These are phyloP conservation scores for Diplodia sapinea DNA, from an alignment of 2,329 filamentous ascomycete species.

Conservation along the genomic window DNA sequence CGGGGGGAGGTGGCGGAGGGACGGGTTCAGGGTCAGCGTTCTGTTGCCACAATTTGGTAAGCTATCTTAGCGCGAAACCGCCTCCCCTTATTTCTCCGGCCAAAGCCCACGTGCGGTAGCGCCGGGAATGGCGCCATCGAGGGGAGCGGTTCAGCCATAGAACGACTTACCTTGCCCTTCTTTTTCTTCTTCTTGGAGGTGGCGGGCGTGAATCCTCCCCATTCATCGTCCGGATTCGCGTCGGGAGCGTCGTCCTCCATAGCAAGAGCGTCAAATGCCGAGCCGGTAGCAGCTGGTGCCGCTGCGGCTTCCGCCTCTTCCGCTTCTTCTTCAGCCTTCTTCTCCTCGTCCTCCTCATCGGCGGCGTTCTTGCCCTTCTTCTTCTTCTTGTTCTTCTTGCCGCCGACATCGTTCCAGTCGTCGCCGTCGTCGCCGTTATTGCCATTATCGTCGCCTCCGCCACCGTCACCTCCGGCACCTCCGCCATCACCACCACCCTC, in stretches of 20 bases:
- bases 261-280: constrained; percentile 33
- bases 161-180: constrained; percentile 57
- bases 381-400: constrained; percentile 51
- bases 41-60: constrained; percentile 24
- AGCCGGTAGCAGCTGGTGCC: constrained; percentile 39
- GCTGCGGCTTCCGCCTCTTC: constrained; percentile 35
- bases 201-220: constrained; percentile 55
- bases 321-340: constrained; percentile 46
- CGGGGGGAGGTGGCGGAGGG: constrained; percentile 37
- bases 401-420: constrained; percentile 42
- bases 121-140: constrained; percentile 6
- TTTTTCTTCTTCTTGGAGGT: constrained; percentile 57
- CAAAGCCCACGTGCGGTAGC: constrained; percentile 5
- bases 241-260: constrained; percentile 35
- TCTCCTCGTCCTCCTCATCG: constrained; percentile 43
- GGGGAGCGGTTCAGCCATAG: not conserved
- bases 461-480: constrained; percentile 45
- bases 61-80: constrained; percentile 23
- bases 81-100: constrained; percentile 13
- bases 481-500: constrained; percentile 40
- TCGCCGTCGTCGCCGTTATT: constrained; percentile 41
- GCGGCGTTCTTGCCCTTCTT: constrained; percentile 42
- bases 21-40: constrained; percentile 30
- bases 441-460: constrained; percentile 39
- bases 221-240: constrained; percentile 45